Base-by-base conservation (phyloP, 805 yeast species). In the Candida germanica region DNA sequence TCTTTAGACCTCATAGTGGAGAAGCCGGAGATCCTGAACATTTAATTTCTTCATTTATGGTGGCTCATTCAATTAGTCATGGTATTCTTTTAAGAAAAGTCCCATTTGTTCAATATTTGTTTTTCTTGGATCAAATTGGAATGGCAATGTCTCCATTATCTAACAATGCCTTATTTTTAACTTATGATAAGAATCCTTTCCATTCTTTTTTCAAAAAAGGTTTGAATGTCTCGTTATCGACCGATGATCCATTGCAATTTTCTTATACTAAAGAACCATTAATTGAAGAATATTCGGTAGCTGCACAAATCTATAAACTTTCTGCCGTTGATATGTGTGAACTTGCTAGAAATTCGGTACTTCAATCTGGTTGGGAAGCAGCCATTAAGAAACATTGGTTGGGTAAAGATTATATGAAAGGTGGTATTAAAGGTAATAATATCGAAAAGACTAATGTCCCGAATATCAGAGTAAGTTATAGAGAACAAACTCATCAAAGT, bases 11-110 rank as follows among this genome's bases (percentile, higher is more conserved):
- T 3, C 99, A 93, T 60, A 87, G 96, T 49, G 99, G 99, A 45
- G 99, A 93, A 62, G 99, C 98, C n/a, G 99, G 99, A 42, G 98
- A 93, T 55, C 97, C 98, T 1, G 98, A 93, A 54, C 98, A 93
- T 66, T 71, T 94, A 54, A 86, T 89, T 29, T 75, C 89, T 33
- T 89, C 98, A 1, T 93, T 84, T 52, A 63, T 93, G 51, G 78
- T 93, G 1, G 80, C 97, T 1, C 94, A 91, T 53, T 87, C 95
- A 34, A 93, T 93, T 42, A 86, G 95, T 9, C 99, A 93, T 58
- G 99, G 99, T 39, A 94, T 93, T 37, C 61, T 91, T 42, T 69
- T 93, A 54, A 79, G 98, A 62, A 93, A 93, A 59, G 76, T 94
- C 36, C 98, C 99, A 32, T 88, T 86, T 59, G 81, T 94, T 45